Evolutionary conservation across 1,284 basidiomycete species (phyloP).

Genomic region (Cronartium ribicola): DNA sequence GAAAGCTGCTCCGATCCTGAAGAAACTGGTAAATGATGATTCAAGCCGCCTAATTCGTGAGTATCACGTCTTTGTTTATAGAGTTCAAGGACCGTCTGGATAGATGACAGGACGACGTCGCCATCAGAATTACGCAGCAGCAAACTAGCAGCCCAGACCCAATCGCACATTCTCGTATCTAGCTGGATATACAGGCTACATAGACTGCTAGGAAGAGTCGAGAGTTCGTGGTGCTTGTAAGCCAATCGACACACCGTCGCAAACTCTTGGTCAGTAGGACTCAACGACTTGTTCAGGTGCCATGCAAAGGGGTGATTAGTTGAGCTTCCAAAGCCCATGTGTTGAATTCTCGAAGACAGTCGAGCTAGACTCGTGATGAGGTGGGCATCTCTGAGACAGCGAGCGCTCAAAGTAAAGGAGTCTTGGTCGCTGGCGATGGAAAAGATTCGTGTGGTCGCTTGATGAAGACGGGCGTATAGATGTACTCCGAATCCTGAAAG

Average conservation of each 20-base stretch:
- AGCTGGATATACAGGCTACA: slow-evolving; percentile 10
- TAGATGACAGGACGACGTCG: neutral
- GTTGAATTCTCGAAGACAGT: neutral
- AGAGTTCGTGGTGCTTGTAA: slow-evolving; percentile 21
- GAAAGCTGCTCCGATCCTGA: neutral
- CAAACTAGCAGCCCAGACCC: slow-evolving; percentile 16
- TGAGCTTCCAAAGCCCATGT: neutral
- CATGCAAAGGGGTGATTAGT: neutral
- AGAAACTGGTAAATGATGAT: neutral
- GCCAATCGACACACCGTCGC: slow-evolving; percentile 20
- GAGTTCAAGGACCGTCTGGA: neutral
- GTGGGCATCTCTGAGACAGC: neutral
- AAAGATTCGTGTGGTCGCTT: neutral
- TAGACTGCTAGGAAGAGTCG: slow-evolving; percentile 30
- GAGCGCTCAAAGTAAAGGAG: neutral
- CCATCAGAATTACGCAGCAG: slow-evolving; percentile 38
- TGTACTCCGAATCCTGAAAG: neutral
- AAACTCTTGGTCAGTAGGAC: slow-evolving; percentile 15
- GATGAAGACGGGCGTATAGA: neutral
- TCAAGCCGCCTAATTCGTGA: neutral
- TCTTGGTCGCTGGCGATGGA: neutral
- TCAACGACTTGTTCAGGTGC: neutral
- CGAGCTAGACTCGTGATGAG: neutral
- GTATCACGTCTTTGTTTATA: neutral
- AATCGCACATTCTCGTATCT: neutral